These are phyloP conservation scores for Trifolium repens DNA, from an alignment of 306 rosid species.

Conservation along the genomic window DNA sequence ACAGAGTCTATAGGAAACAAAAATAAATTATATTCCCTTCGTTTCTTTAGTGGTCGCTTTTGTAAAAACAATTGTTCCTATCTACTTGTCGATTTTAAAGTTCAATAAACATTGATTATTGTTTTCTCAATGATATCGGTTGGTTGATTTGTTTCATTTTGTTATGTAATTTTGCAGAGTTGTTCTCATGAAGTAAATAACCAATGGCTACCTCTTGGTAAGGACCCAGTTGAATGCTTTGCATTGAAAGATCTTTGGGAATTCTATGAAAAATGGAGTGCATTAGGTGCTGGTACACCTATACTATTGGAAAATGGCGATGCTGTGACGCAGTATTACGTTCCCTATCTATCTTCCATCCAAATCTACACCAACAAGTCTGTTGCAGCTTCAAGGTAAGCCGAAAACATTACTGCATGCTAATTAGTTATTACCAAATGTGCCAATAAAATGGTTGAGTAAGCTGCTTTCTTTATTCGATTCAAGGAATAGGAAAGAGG, in stretches of 20 bases:
- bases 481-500: slow-evolving; percentile 51
- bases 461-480: slow-evolving; percentile 6
- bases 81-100: too few relatives aligned
- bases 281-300: slow-evolving; percentile 69
- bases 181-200: slow-evolving; percentile 54
- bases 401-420: not conserved
- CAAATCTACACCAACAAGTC: slow-evolving; percentile 63
- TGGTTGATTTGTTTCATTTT: slow-evolving; percentile 2
- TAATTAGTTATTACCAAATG: not conserved
- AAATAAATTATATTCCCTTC: too few relatives aligned
- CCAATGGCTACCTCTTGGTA: slow-evolving; percentile 57
- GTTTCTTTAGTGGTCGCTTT: too few relatives aligned
- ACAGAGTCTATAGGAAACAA: too few relatives aligned
- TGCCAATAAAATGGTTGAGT: slow-evolving; percentile 5
- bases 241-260: slow-evolving; percentile 68
- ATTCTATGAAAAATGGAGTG: slow-evolving; percentile 77
- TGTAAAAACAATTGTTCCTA: too few relatives aligned
- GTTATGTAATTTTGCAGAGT: slow-evolving; percentile 48
- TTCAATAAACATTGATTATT: too few relatives aligned
- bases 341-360: slow-evolving; percentile 75
- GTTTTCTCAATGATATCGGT: not conserved
- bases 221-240: slow-evolving; percentile 59
- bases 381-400: slow-evolving; percentile 58
- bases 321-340: slow-evolving; percentile 56
- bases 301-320: slow-evolving; percentile 50